Evolutionary conservation across 1,284 basidiomycete species (phyloP), one percentile per base, ranked within the genome.

Genomic region (Termitomyces sp.): DNA sequence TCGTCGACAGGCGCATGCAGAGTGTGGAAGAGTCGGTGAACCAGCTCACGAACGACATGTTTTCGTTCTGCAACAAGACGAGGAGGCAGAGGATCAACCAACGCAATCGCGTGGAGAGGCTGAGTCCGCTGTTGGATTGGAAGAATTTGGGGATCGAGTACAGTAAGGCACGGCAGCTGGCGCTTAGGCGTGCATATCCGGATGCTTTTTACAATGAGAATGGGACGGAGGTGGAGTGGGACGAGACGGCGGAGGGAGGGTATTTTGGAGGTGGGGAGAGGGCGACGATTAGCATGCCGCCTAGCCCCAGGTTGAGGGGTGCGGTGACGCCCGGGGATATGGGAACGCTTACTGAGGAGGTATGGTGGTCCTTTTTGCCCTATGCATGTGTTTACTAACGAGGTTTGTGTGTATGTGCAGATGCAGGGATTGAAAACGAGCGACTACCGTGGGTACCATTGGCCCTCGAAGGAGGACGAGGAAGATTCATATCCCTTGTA

Each of bases 101-200:
- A 76, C 89, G 95, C 45, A 99, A 98, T 77, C 86, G 96, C 52
- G 96, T 98, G 55, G 96, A 99, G 71, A 84, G 94, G 36, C 79
- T 98, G 4, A 89, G 85, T 48, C 96, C 96, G 43, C 72, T 99
- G 54, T 78, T 99, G 57, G 96, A 99, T 72, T 98, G 96, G 96
- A 99, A 99, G 79, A 93, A 94, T 64, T 76, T 99, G 26, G 96
- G 96, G 4, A 84, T 98, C 61, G 96, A 99, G 72, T 99, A 99
- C 72, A 88, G 89, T 68, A 99, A 98, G 77, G 91, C 93, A 36
- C 79, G 96, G 49, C 94, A 97, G 73, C 78, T 98, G 54, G 94
- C 94, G 26, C 78, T 99, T 53, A 79, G 96, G 60, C 80, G 96
- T 47, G 96, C 96, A 10, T 98, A 99, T 71, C 96, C 96, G 1